These are phyloP conservation scores for Fusarium hainanense DNA, from an alignment of 2,329 filamentous ascomycete genomes.

Conservation along the genomic window DNA sequence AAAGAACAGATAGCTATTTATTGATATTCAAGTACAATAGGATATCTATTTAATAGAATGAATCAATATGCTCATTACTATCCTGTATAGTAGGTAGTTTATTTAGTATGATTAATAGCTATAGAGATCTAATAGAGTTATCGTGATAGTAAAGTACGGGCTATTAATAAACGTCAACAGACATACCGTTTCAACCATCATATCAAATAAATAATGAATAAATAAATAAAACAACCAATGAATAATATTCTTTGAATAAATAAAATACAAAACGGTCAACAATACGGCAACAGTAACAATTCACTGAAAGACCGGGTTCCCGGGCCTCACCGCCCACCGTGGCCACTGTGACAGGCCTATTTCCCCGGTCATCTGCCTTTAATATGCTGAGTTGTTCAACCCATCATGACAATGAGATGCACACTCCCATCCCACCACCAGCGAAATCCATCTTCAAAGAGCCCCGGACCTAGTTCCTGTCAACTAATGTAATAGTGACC, in stretches of 20 bases:
- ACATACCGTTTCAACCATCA: conserved; percentile 17
- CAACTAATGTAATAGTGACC: conserved; percentile 1
- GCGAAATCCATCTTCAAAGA: conserved; percentile 13
- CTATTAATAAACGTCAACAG: background rate
- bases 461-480: conserved; percentile 6
- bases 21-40: rapidly evolving
- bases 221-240: conserved; percentile 11
- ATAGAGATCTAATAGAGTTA: background rate
- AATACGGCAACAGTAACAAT: background rate
- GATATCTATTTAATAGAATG: no score
- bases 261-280: conserved; percentile 3
- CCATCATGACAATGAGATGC: conserved; percentile 25
- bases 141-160: background rate
- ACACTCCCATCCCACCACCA: conserved; percentile 35
- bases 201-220: background rate
- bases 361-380: conserved; percentile 51
- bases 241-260: conserved; percentile 13
- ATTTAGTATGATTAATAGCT: background rate
- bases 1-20: background rate
- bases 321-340: conserved; percentile 42
- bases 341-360: conserved; percentile 32
- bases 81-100: background rate
- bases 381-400: conserved; percentile 51
- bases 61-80: no score
- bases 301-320: conserved; percentile 32